These are phyloP conservation scores for Zymoseptoria tritici DNA, from an alignment of 2,329 filamentous ascomycete genomes.

Conservation along the genomic window DNA sequence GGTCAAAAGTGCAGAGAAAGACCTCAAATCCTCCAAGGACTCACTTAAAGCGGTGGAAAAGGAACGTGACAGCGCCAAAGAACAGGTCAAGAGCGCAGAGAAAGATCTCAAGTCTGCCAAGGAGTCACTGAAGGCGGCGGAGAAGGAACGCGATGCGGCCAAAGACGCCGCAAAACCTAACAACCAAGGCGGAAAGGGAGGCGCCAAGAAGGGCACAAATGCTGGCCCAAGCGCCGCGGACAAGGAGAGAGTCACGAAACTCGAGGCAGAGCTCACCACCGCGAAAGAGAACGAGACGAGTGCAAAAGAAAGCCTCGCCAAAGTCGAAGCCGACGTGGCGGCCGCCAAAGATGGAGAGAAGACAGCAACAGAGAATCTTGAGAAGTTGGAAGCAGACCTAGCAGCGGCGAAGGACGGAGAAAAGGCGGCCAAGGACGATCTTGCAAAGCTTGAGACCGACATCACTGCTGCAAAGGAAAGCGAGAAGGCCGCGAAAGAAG, in stretches of 20 bases:
- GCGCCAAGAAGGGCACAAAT: background rate
- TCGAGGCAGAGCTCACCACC: slow-evolving; percentile 7
- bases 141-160: slow-evolving; percentile 6
- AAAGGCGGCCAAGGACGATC: slow-evolving; percentile 4
- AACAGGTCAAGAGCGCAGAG: slow-evolving; percentile 3
- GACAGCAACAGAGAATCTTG: slow-evolving; percentile 2
- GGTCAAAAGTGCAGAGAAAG: slow-evolving; percentile 6
- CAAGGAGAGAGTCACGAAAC: slow-evolving; percentile 11
- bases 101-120: slow-evolving; percentile 5
- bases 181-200: slow-evolving; percentile 1
- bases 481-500: slow-evolving; percentile 16
- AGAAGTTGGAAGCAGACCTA: slow-evolving; percentile 13
- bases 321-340: slow-evolving; percentile 2
- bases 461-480: slow-evolving; percentile 9
- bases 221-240: slow-evolving; percentile 1
- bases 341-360: slow-evolving; percentile 1
- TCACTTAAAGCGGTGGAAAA: slow-evolving; percentile 7
- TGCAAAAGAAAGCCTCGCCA: slow-evolving; percentile 5
- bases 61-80: slow-evolving; percentile 3
- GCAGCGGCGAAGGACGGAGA: background rate
- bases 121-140: slow-evolving; percentile 5
- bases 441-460: slow-evolving; percentile 12
- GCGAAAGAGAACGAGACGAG: slow-evolving; percentile 4
- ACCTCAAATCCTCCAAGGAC: slow-evolving; percentile 8
- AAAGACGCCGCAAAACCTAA: background rate